Percentiles rank a stretch among this genome's conserved stretches.
Conservation (phyloP, 768 basidiomycete species). For the Termitomyces sp. region DNA sequence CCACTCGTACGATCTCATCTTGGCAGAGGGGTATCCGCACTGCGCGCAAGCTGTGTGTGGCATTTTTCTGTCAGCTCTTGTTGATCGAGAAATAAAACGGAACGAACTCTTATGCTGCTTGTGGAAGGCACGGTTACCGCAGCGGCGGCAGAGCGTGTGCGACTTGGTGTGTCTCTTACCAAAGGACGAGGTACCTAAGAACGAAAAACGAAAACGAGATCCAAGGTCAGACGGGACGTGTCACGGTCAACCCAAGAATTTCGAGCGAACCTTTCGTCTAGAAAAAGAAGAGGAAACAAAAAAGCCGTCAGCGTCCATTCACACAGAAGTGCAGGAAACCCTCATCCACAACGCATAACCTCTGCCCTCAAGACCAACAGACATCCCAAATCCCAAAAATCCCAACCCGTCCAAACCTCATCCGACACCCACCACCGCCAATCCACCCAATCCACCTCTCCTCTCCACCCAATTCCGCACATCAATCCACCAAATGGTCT, state of each 20-base stretch:
- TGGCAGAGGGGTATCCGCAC: conserved; percentile 96
- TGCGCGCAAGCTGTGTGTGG: conserved; percentile 74
- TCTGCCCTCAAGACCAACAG: not conserved
- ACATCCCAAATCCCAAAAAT: not conserved
- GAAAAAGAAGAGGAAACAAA: conserved; percentile 14
- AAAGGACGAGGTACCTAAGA: conserved; percentile 91
- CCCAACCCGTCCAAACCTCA: not conserved
- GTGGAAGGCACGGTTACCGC: conserved; percentile 95
- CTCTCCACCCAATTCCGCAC: conserved; percentile 3
- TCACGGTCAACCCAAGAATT: not conserved
- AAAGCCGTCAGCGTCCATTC: conserved; percentile 16
- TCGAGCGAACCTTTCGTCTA: conserved; percentile 81
- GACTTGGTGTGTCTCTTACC: conserved; percentile 98
- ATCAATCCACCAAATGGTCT: conserved; percentile 7
- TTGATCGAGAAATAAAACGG: not conserved
- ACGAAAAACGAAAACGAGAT: not conserved
- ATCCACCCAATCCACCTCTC: conserved; percentile 11
- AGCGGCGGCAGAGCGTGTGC: conserved; percentile 96
- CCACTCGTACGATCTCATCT: conserved; percentile 96
- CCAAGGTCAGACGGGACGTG: conserved; percentile 1
- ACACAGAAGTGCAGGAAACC: not conserved
- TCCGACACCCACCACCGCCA: not conserved
- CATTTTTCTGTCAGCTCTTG: not conserved
- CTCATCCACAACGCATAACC: not conserved
- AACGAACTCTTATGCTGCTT: conserved; percentile 94